Percentiles rank a stretch among this genome's conserved stretches.
phyloP scores from a whole-genome alignment of 192 early-diverging fungal species.

The Powellomyces hirtus region DNA sequence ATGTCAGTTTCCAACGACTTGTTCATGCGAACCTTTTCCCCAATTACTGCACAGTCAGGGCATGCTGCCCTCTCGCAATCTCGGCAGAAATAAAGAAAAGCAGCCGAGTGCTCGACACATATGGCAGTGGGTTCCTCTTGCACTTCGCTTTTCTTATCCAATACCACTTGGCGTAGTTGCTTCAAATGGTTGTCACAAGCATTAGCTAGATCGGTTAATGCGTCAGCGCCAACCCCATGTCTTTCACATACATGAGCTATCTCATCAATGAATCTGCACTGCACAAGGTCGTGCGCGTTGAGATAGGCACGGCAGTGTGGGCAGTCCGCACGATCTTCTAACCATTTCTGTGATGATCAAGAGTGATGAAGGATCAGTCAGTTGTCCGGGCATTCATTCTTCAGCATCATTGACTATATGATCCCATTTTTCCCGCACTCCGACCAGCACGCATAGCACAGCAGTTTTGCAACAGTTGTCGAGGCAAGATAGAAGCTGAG shows the following conservation, averaged over 20 bases:
- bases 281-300: conserved; percentile 30
- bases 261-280: conserved; percentile 49
- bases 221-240: too few relatives aligned
- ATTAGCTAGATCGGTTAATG: background rate
- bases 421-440: too few relatives aligned
- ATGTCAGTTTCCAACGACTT: background rate
- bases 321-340: conserved; percentile 33
- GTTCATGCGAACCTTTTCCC: conserved; percentile 20
- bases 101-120: conserved; percentile 22
- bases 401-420: too few relatives aligned
- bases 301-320: conserved; percentile 47
- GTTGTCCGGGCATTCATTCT: background rate
- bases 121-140: background rate
- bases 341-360: conserved; percentile 54
- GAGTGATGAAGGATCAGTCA: background rate
- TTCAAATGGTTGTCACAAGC: conserved; percentile 4
- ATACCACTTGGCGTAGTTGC: conserved; percentile 2
- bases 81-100: conserved; percentile 45
- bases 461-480: background rate
- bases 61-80: conserved; percentile 41
- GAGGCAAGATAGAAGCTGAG: background rate
- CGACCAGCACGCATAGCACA: background rate
- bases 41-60: conserved; percentile 49
- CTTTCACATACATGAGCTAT: conserved; percentile 31
- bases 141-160: background rate